phyloP scores from a whole-genome alignment of 1,139 yeast genomes.

The Magnusiomyces fungicola region DNA sequence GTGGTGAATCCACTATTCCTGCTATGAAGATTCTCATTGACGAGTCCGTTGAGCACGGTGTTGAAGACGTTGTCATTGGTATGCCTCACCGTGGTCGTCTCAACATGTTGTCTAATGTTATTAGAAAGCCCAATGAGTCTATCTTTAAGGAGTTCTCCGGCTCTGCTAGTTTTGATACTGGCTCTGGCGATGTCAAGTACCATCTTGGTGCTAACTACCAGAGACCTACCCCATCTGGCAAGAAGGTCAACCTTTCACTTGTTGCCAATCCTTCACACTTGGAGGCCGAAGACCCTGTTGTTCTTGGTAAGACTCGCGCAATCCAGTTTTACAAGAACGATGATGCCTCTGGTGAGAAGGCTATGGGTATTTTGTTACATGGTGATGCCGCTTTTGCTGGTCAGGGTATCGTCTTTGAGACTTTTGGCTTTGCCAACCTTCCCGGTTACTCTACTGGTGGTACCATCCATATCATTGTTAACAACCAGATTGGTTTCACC shows the following conservation, averaged over 20 bases:
- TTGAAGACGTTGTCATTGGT: conserved; percentile 94
- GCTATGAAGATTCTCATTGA: conserved; percentile 96
- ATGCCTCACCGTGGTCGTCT: conserved; percentile 99
- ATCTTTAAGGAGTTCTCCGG: conserved; percentile 95
- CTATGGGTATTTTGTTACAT: conserved; percentile 86
- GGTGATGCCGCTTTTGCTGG: conserved; percentile 99
- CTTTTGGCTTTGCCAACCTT: conserved; percentile 87
- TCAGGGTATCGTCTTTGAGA: conserved; percentile 98
- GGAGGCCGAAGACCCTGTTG: conserved; percentile 99
- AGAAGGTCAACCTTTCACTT: conserved; percentile 85
- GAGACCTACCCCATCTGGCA: conserved; percentile 98
- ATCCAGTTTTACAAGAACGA: conserved; percentile 88
- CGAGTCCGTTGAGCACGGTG: conserved; percentile 85
- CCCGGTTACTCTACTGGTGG: conserved; percentile 99
- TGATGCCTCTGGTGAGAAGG: conserved; percentile 72
- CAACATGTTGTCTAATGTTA: conserved; percentile 95
- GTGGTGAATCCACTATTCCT: conserved; percentile 94
- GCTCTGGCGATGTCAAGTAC: conserved; percentile 98
- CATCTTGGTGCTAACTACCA: conserved; percentile 99
- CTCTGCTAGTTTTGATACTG: conserved; percentile 68
- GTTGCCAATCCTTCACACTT: conserved; percentile 99
- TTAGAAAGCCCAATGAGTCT: conserved; percentile 96
- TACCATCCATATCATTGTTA: conserved; percentile 89
- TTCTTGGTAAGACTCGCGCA: conserved; percentile 95
- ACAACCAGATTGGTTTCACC: conserved; percentile 98